These are phyloP conservation scores for Paramecium pentaurelia DNA, from an alignment of 73 alveolate species.

Conservation along the genomic window DNA sequence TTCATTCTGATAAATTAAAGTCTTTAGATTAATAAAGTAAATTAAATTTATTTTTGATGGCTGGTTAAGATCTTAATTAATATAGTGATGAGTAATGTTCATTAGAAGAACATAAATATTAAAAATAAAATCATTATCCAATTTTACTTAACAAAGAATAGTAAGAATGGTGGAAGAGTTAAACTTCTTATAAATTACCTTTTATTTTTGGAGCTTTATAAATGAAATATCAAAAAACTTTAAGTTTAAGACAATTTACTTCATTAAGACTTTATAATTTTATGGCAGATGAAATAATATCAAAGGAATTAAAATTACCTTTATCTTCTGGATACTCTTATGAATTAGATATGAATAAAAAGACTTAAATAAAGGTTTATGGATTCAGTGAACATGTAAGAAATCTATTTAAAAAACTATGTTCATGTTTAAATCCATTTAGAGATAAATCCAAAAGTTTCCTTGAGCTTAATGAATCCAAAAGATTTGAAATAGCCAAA, in stretches of 20 bases:
- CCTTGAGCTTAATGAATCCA: neutral
- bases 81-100: neutral
- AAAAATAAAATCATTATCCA: slow-evolving; percentile 33
- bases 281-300: neutral
- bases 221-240: neutral
- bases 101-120: neutral
- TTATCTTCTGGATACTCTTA: neutral
- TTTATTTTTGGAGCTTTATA: slow-evolving; percentile 24
- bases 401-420: slow-evolving; percentile 19
- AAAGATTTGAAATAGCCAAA: neutral
- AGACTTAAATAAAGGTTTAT: neutral
- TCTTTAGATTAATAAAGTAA: neutral
- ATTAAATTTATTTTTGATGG: neutral
- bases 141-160: neutral
- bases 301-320: neutral
- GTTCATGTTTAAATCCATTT: slow-evolving; percentile 22
- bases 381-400: slow-evolving; percentile 38
- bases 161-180: slow-evolving; percentile 10
- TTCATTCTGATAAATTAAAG: neutral
- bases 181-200: neutral
- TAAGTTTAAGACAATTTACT: neutral
- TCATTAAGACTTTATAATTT: slow-evolving; percentile 9
- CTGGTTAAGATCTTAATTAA: neutral
- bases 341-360: neutral
- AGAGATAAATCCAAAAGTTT: neutral